Evolutionary conservation across 2,329 filamentous ascomycete genomes (phyloP).

Genomic region (Boeremia lycopersici): DNA sequence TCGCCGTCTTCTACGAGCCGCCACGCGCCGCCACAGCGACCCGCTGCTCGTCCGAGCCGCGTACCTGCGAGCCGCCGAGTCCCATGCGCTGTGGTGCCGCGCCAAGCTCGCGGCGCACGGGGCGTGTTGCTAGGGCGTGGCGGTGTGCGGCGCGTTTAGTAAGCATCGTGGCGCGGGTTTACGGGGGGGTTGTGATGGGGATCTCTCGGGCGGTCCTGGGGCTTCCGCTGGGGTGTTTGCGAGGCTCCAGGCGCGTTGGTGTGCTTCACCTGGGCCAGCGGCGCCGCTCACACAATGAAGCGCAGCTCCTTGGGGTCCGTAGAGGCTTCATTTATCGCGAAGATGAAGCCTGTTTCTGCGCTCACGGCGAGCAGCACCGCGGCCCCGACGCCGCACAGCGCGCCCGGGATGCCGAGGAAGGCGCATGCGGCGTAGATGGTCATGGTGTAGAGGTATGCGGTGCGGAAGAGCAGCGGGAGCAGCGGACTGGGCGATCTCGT

Average conservation of each 20-base stretch:
- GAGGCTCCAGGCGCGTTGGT: neutral
- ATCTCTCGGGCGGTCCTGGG: no score
- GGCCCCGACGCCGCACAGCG: slow-evolving; percentile 4
- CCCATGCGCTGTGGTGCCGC: no score
- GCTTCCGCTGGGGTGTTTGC: no score
- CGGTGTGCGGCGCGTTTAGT: no score
- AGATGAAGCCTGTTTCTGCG: slow-evolving; percentile 2
- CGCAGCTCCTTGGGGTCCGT: slow-evolving; percentile 1
- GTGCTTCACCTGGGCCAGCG: neutral
- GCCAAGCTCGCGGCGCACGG: no score
- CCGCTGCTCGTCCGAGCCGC: no score
- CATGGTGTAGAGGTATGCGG: slow-evolving; percentile 8
- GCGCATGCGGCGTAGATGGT: slow-evolving; percentile 8
- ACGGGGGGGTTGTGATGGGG: no score
- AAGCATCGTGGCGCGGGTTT: no score
- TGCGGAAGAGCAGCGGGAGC: slow-evolving; percentile 8
- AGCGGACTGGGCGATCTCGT: slow-evolving; percentile 4
- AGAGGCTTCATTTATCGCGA: neutral
- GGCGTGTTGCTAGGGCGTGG: no score
- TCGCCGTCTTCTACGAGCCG: no score
- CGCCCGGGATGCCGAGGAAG: neutral
- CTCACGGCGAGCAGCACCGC: neutral
- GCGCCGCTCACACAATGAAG: slow-evolving; percentile 1
- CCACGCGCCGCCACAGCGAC: no score
- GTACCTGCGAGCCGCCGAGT: no score